These are phyloP conservation scores for Parasarocladium wereldwijsianum DNA, from an alignment of 2,329 filamentous ascomycete genomes.

Conservation along the genomic window DNA sequence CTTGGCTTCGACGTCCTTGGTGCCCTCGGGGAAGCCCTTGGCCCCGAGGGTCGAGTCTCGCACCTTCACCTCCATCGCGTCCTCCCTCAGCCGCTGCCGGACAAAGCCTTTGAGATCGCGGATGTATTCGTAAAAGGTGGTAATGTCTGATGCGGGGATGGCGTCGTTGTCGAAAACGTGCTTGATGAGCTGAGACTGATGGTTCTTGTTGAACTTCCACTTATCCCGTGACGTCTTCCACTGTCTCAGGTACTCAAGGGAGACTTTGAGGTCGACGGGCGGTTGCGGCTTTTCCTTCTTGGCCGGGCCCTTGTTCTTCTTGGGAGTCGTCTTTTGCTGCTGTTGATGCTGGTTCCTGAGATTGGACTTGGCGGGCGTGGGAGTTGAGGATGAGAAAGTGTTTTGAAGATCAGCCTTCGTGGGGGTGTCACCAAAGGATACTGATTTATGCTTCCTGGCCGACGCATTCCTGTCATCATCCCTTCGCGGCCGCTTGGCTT, in stretches of 20 bases:
- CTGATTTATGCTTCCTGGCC: conserved; percentile 28
- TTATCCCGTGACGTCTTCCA: conserved; percentile 54
- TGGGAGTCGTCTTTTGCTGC: conserved; percentile 17
- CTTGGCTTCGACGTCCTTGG: conserved; percentile 31
- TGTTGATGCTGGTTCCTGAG: conserved; percentile 1
- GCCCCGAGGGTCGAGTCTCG: conserved; percentile 36
- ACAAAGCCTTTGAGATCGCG: conserved; percentile 62
- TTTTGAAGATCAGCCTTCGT: conserved; percentile 16
- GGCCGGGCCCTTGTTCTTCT: conserved; percentile 21
- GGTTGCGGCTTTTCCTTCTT: conserved; percentile 24
- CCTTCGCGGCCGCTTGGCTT: conserved; percentile 20
- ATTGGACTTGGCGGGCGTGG: conserved; percentile 8
- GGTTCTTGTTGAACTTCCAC: conserved; percentile 97
- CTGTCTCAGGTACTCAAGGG: conserved; percentile 61
- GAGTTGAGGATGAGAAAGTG: conserved; percentile 9
- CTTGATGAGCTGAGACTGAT: conserved; percentile 74
- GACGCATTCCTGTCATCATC: conserved; percentile 15
- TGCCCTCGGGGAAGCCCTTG: conserved; percentile 33
- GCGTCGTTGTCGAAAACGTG: conserved; percentile 58
- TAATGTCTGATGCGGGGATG: conserved; percentile 56
- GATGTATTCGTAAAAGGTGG: conserved; percentile 63
- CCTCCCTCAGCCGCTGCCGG: conserved; percentile 51
- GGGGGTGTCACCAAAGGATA: conserved; percentile 30
- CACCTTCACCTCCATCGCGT: conserved; percentile 46
- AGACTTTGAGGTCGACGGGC: conserved; percentile 37